These are phyloP conservation scores for Microsporum ferrugineum DNA, from an alignment of 2,329 filamentous ascomycete genomes.

Conservation along the genomic window DNA sequence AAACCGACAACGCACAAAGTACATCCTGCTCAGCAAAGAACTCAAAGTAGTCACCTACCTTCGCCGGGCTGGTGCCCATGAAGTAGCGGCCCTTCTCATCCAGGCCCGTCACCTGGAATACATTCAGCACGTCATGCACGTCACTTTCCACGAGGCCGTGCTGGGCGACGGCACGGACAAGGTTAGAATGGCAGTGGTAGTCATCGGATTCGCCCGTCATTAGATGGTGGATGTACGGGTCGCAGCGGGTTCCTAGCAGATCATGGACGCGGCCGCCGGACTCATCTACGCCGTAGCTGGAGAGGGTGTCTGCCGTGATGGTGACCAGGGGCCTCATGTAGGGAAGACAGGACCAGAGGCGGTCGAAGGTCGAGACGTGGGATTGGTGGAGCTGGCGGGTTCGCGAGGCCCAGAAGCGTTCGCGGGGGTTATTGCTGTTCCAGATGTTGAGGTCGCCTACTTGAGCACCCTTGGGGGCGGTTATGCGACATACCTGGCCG, in stretches of 20 bases:
- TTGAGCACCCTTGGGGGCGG: slow-evolving; percentile 65
- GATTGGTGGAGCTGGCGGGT: slow-evolving; percentile 68
- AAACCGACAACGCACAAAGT: slow-evolving; percentile 55
- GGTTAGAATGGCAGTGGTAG: slow-evolving; percentile 75
- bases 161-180: slow-evolving; percentile 59
- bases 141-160: slow-evolving; percentile 60
- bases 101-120: slow-evolving; percentile 74
- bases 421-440: slow-evolving; percentile 63
- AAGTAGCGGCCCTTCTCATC: slow-evolving; percentile 63
- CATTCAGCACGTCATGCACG: slow-evolving; percentile 74
- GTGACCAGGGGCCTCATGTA: slow-evolving; percentile 66
- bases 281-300: slow-evolving; percentile 47
- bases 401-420: slow-evolving; percentile 70
- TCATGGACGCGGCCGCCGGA: slow-evolving; percentile 63
- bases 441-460: slow-evolving; percentile 78
- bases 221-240: slow-evolving; percentile 70
- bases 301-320: slow-evolving; percentile 56
- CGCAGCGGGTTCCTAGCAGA: slow-evolving; percentile 69
- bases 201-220: slow-evolving; percentile 62
- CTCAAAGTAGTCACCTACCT: slow-evolving; percentile 48
- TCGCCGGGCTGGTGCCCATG: slow-evolving; percentile 47
- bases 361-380: slow-evolving; percentile 59
- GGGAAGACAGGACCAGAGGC: slow-evolving; percentile 66
- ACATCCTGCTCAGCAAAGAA: slow-evolving; percentile 73
- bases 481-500: slow-evolving; percentile 59